Conservation (phyloP, 176 grass and related monocot genomes). For the Hordeum marinum region DNA sequence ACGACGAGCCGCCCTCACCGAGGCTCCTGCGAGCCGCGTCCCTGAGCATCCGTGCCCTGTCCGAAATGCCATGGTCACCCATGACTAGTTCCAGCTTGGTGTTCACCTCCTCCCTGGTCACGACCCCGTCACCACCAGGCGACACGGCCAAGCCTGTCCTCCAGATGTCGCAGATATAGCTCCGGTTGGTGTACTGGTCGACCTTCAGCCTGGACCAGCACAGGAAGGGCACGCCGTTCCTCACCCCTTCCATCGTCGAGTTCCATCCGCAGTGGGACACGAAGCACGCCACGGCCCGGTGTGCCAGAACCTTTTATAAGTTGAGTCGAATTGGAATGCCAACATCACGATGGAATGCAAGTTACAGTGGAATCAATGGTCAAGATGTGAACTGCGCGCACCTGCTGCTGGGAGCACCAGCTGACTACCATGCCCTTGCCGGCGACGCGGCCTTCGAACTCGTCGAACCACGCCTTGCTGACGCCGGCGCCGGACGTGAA, state of each 20-base stretch:
- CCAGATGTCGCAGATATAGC: neutral
- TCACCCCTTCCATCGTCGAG: constrained; percentile 33
- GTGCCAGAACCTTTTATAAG: constrained; percentile 26
- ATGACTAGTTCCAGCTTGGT: constrained; percentile 24
- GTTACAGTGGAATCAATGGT: neutral
- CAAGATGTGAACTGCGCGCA: neutral
- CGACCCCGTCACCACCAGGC: constrained; percentile 22
- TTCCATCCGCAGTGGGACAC: constrained; percentile 54
- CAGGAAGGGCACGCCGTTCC: constrained; percentile 29
- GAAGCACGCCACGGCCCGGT: constrained; percentile 33
- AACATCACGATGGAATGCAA: too few relatives aligned
- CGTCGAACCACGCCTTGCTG: constrained; percentile 23
- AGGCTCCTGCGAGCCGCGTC: constrained; percentile 16
- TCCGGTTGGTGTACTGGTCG: neutral
- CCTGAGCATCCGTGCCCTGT: constrained; percentile 15
- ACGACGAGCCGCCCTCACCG: constrained; percentile 19
- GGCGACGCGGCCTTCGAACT: constrained; percentile 12
- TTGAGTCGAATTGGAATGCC: too few relatives aligned
- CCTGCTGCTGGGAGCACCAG: constrained; percentile 27
- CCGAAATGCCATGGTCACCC: constrained; percentile 18
- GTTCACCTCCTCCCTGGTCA: constrained; percentile 26
- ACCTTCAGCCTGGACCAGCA: constrained; percentile 20
- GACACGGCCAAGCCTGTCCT: neutral
- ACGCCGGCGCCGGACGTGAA: neutral
- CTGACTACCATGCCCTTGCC: constrained; percentile 19